Conservation (phyloP, 2,329 filamentous ascomycete species). For the Acarospora socialis region DNA sequence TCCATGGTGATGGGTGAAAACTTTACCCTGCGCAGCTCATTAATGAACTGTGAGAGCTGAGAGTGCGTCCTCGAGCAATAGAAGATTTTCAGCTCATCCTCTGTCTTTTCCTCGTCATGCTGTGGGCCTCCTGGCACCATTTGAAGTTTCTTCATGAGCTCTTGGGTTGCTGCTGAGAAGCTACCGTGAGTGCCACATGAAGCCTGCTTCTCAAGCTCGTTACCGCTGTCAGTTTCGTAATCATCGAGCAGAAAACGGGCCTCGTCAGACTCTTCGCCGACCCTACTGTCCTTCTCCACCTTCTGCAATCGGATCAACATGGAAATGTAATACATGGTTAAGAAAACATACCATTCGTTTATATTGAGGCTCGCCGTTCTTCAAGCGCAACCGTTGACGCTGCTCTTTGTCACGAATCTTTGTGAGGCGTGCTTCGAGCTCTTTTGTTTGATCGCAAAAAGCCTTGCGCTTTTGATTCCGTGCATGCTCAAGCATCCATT, state of each 20-base stretch:
- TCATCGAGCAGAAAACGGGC: constrained; percentile 63
- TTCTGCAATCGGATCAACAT: constrained; percentile 14
- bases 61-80: constrained; percentile 91
- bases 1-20: no score
- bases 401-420: constrained; percentile 47
- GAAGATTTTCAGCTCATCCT: constrained; percentile 66
- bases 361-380: constrained; percentile 31
- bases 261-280: constrained; percentile 35
- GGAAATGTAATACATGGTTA: constrained; percentile 2
- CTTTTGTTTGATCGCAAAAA: constrained; percentile 51
- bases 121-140: constrained; percentile 11
- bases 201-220: constrained; percentile 13
- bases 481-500: constrained; percentile 72
- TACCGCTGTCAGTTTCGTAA: constrained; percentile 50
- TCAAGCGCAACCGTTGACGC: constrained; percentile 40
- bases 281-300: constrained; percentile 15
- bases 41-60: constrained; percentile 75
- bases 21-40: constrained; percentile 63
- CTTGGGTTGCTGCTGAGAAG: constrained; percentile 60
- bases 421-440: constrained; percentile 58
- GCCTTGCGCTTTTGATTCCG: constrained; percentile 53
- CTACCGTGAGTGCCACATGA: constrained; percentile 27
- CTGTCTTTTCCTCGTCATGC: constrained; percentile 25
- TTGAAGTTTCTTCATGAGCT: constrained; percentile 47
- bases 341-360: constrained; percentile 32